Base-by-base conservation (phyloP, 441 rosid genomes). In the Brassica hybrid region DNA sequence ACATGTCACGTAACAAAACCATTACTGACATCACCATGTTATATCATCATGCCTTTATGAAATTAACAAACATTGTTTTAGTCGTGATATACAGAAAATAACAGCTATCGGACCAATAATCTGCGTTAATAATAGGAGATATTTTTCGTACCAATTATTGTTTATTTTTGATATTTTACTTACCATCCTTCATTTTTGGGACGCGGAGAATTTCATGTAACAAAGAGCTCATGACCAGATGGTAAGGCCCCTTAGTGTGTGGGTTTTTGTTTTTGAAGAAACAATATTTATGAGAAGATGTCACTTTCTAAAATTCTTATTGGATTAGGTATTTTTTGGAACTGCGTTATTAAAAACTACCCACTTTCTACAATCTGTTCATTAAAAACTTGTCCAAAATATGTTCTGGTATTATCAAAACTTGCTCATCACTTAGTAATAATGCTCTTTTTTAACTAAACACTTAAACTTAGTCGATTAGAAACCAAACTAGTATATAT, bases 1-100 rank as follows among this genome's bases (percentile, higher is more conserved):
- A 75, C 25, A 65, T 6, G 78, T 43, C 36, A 75, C 18, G 36
- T 75, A 59, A 67, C 79, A 67, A 75, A 63, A 45, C 52, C 61
- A 32, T 50, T 41, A 32, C 16, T 13, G 56, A 68, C 74, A 36
- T 69, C 63, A 62, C 74, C 57, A 32, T 21, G 27, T 19, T 32
- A n/a, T 48, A 48, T 50, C 23, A 48, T 32, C 62, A 30, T 10
- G 41, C 36, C 61, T 59, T 67, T 59, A 30, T 68, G 11, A 12
- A 45, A 59, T 45, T 67, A 67, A 16, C 69, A 32, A 69, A 34
- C 69, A n/a, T n/a, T n/a, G n/a, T n/a, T n/a, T n/a, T n/a, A n/a
- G n/a, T n/a, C n/a, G n/a, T n/a, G n/a, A n/a, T n/a, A n/a, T n/a
- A 68, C 50, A 58, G 12, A 41, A 5, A 4, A 7, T 65, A 74